Evolutionary conservation across 2,329 filamentous ascomycete species (phyloP).

Genomic region (Diaporthe destruens): DNA sequence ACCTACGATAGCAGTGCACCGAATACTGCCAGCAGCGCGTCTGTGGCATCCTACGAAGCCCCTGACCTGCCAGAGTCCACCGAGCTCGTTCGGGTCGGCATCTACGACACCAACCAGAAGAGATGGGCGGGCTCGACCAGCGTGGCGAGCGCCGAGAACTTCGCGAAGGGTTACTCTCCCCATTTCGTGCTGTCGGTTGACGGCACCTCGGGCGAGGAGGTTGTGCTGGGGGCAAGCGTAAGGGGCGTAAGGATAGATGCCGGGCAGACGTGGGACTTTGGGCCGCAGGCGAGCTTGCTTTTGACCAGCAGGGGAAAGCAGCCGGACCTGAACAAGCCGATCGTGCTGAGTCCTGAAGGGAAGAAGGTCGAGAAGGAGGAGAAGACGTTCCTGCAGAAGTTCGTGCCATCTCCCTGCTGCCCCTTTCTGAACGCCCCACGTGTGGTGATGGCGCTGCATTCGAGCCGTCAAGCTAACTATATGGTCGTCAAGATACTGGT

Average conservation of each 20-base stretch:
- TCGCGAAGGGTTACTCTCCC: conserved; percentile 71
- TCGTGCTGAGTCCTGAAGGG: conserved; percentile 72
- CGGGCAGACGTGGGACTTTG: conserved; percentile 74
- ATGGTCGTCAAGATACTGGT: conserved; percentile 70
- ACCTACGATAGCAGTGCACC: conserved; percentile 61
- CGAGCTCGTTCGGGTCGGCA: conserved; percentile 68
- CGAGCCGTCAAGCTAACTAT: conserved; percentile 45
- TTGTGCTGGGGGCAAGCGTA: conserved; percentile 63
- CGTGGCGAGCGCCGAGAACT: conserved; percentile 67
- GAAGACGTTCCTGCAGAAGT: conserved; percentile 78
- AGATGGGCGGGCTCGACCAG: conserved; percentile 68
- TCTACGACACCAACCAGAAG: conserved; percentile 62
- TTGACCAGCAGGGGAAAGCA: conserved; percentile 63
- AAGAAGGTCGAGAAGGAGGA: conserved; percentile 68
- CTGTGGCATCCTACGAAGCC: conserved; percentile 67
- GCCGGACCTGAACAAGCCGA: conserved; percentile 73
- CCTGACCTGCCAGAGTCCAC: conserved; percentile 63
- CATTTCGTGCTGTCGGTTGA: conserved; percentile 67
- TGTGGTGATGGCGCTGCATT: neutral
- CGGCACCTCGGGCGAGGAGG: conserved; percentile 50
- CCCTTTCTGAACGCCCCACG: neutral
- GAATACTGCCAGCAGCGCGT: conserved; percentile 57
- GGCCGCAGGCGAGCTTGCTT: conserved; percentile 68
- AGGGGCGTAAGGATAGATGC: conserved; percentile 73
- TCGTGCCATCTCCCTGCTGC: conserved; percentile 48